Base-by-base conservation (phyloP, 2,329 filamentous ascomycete genomes). In the Diaporthe citri region DNA sequence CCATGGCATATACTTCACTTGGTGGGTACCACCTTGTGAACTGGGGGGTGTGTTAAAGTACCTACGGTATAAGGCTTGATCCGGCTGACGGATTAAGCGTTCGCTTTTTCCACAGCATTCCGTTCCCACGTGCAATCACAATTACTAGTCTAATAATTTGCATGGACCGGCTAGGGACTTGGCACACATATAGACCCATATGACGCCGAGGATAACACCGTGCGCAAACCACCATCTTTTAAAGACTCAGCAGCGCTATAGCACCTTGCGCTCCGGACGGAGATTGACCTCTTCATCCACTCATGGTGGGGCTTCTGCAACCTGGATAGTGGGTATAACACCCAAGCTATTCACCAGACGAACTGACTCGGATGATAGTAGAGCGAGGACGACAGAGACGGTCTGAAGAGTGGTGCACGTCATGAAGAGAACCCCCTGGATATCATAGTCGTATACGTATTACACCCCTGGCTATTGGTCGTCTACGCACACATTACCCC, bases 291-390 rank as follows among this genome's bases (percentile, higher is more conserved):
- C 17, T 25, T 22, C 62, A 36, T 36, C 28, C 43, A 48, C 28
- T 2, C 60, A n/a, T 66, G 41, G 60, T 48, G 60, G 60, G 60
- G 62, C 28, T 51, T 51, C n/a, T 51, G 62, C 28, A 25, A 51
- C 20, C 43, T 28, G 12, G 28, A 17, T 7, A 25, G 43, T 36
- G 43, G 28, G 62, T 36, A 66, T 48, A 51, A 9, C 2, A 66
- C 62, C 43, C 43, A 51, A 51, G 62, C 62, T 51, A 51, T 34
- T 17, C 20, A 10, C 5, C 9, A 66, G 31, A 13, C 28, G 12
- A n/a, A 8, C 28, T 66, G 62, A 66, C 62, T 66, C 62, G 62
- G 62, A 36, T 0, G 6, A 20, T 36, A 31, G 13, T 41, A 34
- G 5, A 51, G 62, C 62, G 62, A 66, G 28, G 22, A 17, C 22